Conservation (phyloP, 2,329 filamentous ascomycete genomes). For the Colletotrichum camelliae region DNA sequence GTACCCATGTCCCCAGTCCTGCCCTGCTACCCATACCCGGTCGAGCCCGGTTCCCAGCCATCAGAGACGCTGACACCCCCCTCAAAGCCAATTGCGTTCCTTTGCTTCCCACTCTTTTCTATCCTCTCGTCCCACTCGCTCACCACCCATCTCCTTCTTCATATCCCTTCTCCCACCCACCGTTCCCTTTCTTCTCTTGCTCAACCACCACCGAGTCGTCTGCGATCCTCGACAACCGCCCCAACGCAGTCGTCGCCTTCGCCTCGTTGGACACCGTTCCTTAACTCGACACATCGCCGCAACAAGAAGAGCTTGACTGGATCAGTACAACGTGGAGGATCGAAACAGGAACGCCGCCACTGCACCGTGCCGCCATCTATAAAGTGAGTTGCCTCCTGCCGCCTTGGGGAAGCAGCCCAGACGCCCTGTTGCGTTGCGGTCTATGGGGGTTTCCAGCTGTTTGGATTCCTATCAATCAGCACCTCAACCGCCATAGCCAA, state of each 20-base stretch:
- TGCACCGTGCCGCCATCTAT: background rate
- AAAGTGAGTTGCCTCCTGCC: background rate
- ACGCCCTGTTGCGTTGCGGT: background rate
- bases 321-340: background rate
- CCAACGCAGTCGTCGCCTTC: background rate
- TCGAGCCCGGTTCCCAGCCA: conserved; percentile 18
- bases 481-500: background rate
- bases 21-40: background rate
- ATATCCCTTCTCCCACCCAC: conserved; percentile 14
- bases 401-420: background rate
- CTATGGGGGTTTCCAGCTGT: background rate
- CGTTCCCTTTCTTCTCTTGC: background rate
- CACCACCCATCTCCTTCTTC: conserved; percentile 4
- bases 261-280: background rate
- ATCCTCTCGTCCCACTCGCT: conserved; percentile 12
- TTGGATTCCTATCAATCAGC: background rate
- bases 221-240: background rate
- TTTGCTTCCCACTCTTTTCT: conserved; percentile 14
- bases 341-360: background rate
- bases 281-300: background rate
- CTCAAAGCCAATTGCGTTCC: conserved; percentile 21
- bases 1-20: background rate
- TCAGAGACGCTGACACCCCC: conserved; percentile 8
- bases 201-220: background rate
- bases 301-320: background rate